Base-by-base conservation (phyloP, 371 early-diverging fungal species). In the Mortierella sp. region DNA sequence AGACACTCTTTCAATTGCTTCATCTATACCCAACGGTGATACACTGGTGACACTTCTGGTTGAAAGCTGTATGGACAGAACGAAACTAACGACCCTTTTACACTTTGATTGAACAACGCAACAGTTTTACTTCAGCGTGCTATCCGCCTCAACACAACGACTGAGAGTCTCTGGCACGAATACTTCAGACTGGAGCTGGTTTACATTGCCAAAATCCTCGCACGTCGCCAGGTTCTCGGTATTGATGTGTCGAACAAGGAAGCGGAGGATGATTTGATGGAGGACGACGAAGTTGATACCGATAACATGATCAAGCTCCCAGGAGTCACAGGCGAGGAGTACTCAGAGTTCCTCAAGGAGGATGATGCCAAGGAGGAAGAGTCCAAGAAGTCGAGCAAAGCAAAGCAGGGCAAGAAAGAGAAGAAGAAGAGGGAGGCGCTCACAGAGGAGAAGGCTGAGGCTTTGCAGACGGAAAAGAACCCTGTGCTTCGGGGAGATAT, bases 101-200 rank as follows among this genome's bases (percentile, higher is more conserved):
- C 54, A 46, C 29, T 63, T 24, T 18, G 16, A 55, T 48, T 72
- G 29, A 16, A 49, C 68, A 29, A 51, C 46, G 16, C 5, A 46
- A 24, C 78, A 92, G 89, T 93, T 14, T 89, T 99, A 54, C 83
- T 98, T 88, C 98, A 98, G 87, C 93, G 99, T 14, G 97, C 93
- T 0, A 80, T 99, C 70, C 94, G 98, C 32, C 79, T 98, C 49
- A 97, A 97, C 76, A 91, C 95, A 1, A 91, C 94, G 44, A 88
- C 90, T 71, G 86, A 91, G 80, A 85, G 82, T 72, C 89, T 99
- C 49, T 99, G 98, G 98, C 91, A 93, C 29, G 97, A 97, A 88
- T 99, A 98, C 87, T 97, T 97, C 85, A 93, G 95, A 41, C 90
- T 99, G 43, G 99, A 99, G 88, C 84, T 97, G 32, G 87, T 96